Percentiles rank a stretch among this genome's conserved stretches.
Evolutionary conservation across 2,329 filamentous ascomycete genomes (phyloP).

Genomic region (Phyllosticta citriasiana): DNA sequence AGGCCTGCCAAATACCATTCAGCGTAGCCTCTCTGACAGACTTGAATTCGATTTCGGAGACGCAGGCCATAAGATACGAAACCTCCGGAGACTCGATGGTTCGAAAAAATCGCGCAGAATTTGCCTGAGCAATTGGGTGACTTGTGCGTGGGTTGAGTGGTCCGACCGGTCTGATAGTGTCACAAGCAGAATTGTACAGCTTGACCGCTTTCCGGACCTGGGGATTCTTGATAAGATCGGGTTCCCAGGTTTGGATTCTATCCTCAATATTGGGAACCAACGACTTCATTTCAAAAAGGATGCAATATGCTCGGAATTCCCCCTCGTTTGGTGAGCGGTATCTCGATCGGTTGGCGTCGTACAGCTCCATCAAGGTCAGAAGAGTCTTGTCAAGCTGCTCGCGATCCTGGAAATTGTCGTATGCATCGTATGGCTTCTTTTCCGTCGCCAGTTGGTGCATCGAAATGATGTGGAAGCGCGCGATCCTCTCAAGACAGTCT

Average conservation of each 20-base stretch:
- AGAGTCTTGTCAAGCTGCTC: conserved; percentile 56
- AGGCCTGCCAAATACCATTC: conserved; percentile 44
- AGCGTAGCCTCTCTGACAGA: conserved; percentile 47
- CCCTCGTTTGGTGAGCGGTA: conserved; percentile 47
- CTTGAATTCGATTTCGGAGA: conserved; percentile 54
- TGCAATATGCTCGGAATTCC: conserved; percentile 55
- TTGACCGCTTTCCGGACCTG: conserved; percentile 48
- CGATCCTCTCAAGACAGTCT: conserved; percentile 52
- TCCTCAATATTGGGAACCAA: conserved; percentile 45
- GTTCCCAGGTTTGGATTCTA: conserved; percentile 46
- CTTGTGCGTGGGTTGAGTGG: conserved; percentile 39
- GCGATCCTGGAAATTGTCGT: conserved; percentile 47
- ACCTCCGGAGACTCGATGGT: conserved; percentile 44
- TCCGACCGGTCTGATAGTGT: conserved; percentile 42
- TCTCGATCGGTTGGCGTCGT: conserved; percentile 42
- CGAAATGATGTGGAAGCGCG: conserved; percentile 53
- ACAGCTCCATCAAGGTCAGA: conserved; percentile 51
- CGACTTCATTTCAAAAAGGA: conserved; percentile 43
- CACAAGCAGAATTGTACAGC: conserved; percentile 46
- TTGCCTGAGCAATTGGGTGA: conserved; percentile 47
- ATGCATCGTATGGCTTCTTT: conserved; percentile 18
- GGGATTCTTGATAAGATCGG: conserved; percentile 38
- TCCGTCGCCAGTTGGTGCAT: conserved; percentile 48
- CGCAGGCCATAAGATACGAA: conserved; percentile 54
- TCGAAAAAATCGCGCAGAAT: conserved; percentile 49